phyloP scores from a whole-genome alignment of 768 basidiomycete genomes.

The Russula brevipes region DNA sequence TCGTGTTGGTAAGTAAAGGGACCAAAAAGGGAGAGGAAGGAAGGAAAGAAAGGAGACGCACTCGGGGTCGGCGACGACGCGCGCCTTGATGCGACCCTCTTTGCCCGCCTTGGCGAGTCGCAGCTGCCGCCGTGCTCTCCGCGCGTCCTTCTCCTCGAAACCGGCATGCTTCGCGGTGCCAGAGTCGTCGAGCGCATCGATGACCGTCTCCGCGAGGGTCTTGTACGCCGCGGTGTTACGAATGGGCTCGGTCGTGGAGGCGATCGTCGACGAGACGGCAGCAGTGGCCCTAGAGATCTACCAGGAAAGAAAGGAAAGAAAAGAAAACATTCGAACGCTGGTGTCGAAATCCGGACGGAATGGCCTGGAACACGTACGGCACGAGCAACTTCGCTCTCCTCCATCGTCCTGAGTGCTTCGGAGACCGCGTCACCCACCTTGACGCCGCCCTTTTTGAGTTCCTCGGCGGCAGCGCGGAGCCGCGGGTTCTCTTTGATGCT shows the following conservation, averaged over 20 bases:
- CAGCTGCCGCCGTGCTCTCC: conserved; percentile 71
- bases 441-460: conserved; percentile 82
- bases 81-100: conserved; percentile 50
- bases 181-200: conserved; percentile 92
- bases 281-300: conserved; percentile 84
- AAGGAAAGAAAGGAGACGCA: conserved; percentile 38
- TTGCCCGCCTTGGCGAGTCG: conserved; percentile 85
- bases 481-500: conserved; percentile 96
- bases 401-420: conserved; percentile 88
- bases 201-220: conserved; percentile 76
- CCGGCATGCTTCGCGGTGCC: conserved; percentile 92
- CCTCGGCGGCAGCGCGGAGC: conserved; percentile 87
- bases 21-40: background rate
- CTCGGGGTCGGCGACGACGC: conserved; percentile 73
- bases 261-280: conserved; percentile 80
- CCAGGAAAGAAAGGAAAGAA: background rate
- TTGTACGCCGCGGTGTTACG: conserved; percentile 96
- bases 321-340: background rate
- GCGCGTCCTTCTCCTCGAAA: conserved; percentile 90
- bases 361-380: conserved; percentile 46
- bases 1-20: background rate
- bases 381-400: conserved; percentile 90
- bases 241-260: conserved; percentile 91
- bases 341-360: background rate
- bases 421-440: conserved; percentile 92